Conservation (phyloP, 768 basidiomycete species). For the Rubroboletus satanas region DNA sequence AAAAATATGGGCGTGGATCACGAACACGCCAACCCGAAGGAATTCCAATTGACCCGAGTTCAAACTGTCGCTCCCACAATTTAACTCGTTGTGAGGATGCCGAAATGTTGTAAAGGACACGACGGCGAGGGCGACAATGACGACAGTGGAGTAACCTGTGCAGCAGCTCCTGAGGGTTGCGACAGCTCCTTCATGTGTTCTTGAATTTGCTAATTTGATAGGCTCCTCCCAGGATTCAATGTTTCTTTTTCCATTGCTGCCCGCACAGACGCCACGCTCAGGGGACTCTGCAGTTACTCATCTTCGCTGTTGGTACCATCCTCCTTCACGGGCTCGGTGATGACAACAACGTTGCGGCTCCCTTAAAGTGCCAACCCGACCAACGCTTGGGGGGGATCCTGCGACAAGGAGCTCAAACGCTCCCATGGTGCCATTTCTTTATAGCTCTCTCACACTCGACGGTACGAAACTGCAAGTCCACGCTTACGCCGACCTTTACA, state of each 20-base stretch:
- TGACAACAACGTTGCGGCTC: not conserved
- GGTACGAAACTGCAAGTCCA: not conserved
- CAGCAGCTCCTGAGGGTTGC: not conserved
- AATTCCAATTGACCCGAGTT: not conserved
- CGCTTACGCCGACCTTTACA: not conserved
- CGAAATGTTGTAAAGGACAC: not conserved
- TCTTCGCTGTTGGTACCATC: not conserved
- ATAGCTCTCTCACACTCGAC: not conserved
- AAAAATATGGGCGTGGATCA: not conserved
- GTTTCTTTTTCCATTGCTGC: not conserved
- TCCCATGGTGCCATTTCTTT: too few relatives aligned
- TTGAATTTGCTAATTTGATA: not conserved
- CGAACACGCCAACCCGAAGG: not conserved
- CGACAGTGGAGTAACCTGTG: constrained; percentile 11
- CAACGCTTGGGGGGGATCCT: not conserved
- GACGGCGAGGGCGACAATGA: constrained; percentile 3
- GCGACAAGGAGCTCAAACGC: not conserved
- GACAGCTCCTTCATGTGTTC: not conserved
- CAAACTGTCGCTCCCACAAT: constrained; percentile 11
- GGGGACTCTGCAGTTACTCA: too few relatives aligned
- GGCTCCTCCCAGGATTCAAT: not conserved
- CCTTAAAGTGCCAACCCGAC: not conserved
- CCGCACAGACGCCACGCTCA: not conserved
- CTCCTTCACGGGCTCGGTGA: not conserved
- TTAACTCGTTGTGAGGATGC: not conserved